Base-by-base conservation (phyloP, 2,329 filamentous ascomycete species). In the Botrytis sinoallii region DNA sequence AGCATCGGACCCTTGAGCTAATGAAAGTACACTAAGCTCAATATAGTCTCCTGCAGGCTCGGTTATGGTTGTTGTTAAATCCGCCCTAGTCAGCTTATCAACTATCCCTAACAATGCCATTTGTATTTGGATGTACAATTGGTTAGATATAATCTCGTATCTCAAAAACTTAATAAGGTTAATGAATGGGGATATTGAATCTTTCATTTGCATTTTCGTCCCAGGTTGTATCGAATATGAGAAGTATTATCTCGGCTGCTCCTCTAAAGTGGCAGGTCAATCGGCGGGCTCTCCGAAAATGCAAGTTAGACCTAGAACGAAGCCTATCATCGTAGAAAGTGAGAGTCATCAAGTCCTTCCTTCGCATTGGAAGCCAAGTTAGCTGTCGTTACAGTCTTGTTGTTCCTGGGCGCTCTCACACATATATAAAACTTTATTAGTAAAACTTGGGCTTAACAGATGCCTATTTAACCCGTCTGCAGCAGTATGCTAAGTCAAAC, bases 61-160 rank as follows among this genome's bases (percentile, higher is more conserved):
- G 48, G 35, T 10, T 38, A 55, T 57, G 16, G 20, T 29, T 42
- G 6, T 38, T 57, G 22, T 10, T 42, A 10, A 1, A 32, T 32
- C 44, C 6, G 10, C 46, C 52, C 38, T 40, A 44, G 70, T 46
- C n/a, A 67, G 70, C 61, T 66, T 72, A 72, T 72, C 60, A 46
- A 38, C n/a, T 42, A 35, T n/a, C 42, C 57, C 69, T 64, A 52
- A 59, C 44, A 42, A 71, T 44, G 32, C n/a, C 9, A 65, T 22
- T 42, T 40, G 44, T 40, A 18, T 40, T 3, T 25, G 4, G 3
- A 44, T 5, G 14, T 20, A 29, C 59, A 32, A 72, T 72, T 66
- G 61, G 60, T 60, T 18, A n/a, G 12, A 16, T 55, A 14, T 35
- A n/a, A 20, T 61, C 14, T 40, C 1, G 52, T 70, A 60, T 61